A percentile compares a stretch with the other conserved stretches of the same genome.
phyloP scores from a whole-genome alignment of 2,329 filamentous ascomycete genomes.

The Amphichorda felina region DNA sequence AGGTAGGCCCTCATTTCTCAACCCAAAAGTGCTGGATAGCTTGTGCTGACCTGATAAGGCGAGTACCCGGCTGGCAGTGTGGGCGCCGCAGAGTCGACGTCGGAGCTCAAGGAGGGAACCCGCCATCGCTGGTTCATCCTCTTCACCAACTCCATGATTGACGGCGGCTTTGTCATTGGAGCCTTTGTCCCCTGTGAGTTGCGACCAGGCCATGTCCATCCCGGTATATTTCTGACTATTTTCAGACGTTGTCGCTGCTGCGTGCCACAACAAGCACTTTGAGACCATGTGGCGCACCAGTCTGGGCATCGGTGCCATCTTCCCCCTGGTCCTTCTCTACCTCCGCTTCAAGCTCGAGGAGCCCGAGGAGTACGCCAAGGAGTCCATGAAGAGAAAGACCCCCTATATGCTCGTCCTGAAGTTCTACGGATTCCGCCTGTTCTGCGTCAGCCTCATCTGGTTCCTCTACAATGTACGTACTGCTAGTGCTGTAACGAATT shows the following conservation, averaged over 20 bases:
- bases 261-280: constrained; percentile 46
- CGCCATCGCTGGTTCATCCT: constrained; percentile 88
- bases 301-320: constrained; percentile 68
- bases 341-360: constrained; percentile 65
- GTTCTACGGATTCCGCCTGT: constrained; percentile 65
- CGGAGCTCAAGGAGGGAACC: constrained; percentile 67
- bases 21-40: neutral
- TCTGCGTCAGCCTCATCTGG: constrained; percentile 65
- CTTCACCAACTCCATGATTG: constrained; percentile 82
- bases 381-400: constrained; percentile 53
- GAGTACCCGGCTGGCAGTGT: constrained; percentile 80
- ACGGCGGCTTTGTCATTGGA: constrained; percentile 70
- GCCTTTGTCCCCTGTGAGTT: constrained; percentile 55
- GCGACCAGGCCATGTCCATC: neutral
- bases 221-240: constrained; percentile 3
- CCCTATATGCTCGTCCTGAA: constrained; percentile 43
- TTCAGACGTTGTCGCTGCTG: constrained; percentile 39
- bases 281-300: constrained; percentile 72
- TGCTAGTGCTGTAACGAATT: too few species aligned
- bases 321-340: constrained; percentile 59
- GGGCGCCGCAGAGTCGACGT: constrained; percentile 71
- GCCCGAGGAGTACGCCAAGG: constrained; percentile 62
- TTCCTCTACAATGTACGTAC: constrained; percentile 57
- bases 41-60: neutral
- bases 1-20: constrained; percentile 16